Conservation (phyloP, 2,329 filamentous ascomycete genomes). For the Nakataea oryzae region DNA sequence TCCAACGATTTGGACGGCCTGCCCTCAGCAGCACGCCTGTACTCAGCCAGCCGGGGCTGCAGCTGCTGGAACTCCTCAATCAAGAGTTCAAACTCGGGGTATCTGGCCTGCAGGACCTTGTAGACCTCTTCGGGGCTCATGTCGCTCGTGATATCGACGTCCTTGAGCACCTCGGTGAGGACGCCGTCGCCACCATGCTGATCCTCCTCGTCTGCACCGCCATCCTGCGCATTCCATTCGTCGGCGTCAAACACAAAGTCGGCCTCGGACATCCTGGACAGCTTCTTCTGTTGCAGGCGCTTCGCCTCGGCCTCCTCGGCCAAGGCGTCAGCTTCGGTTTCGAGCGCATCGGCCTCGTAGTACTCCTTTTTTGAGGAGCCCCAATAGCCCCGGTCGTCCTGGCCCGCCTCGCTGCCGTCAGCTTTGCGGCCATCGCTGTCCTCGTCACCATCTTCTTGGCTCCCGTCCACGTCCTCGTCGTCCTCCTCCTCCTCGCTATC, state of each 20-base stretch:
- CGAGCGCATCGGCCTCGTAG: constrained; percentile 73
- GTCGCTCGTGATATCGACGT: constrained; percentile 68
- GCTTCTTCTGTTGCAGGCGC: constrained; percentile 80
- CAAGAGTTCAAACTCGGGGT: constrained; percentile 86
- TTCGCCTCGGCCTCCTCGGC: constrained; percentile 90
- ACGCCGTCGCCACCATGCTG: constrained; percentile 32
- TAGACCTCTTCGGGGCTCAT: constrained; percentile 67
- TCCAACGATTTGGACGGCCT: constrained; percentile 43
- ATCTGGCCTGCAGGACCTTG: constrained; percentile 66
- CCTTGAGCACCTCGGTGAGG: constrained; percentile 80
- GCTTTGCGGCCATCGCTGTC: constrained; percentile 18
- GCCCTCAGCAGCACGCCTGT: constrained; percentile 46
- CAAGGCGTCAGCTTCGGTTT: constrained; percentile 59
- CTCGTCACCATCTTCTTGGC: constrained; percentile 12
- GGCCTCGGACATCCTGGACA: constrained; percentile 78
- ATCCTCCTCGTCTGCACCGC: constrained; percentile 32
- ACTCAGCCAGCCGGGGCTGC: constrained; percentile 50
- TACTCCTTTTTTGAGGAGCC: constrained; percentile 82
- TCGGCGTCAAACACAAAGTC: constrained; percentile 90
- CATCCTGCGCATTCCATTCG: constrained; percentile 62
- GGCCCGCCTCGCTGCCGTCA: constrained; percentile 39
- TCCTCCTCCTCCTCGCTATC: constrained; percentile 16
- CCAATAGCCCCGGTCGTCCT: constrained; percentile 63
- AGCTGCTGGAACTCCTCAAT: constrained; percentile 70
- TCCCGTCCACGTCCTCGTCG: constrained; percentile 23